Evolutionary conservation across 192 early-diverging fungal species (phyloP).

Genomic region (Coemansia sp.): DNA sequence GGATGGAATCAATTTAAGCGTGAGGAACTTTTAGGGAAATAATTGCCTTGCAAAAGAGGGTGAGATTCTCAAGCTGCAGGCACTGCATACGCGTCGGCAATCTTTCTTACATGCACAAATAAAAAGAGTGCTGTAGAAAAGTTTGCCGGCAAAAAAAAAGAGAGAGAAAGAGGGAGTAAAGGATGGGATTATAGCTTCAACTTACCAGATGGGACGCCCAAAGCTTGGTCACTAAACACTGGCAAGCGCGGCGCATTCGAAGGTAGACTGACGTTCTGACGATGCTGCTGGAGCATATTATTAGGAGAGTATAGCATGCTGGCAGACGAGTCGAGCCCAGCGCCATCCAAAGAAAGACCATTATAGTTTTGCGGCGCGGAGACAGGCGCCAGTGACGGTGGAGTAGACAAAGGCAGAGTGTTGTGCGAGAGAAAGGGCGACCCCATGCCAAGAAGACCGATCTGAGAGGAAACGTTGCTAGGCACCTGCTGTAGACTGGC

Average conservation of each 20-base stretch:
- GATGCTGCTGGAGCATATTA: not conserved
- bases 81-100: not conserved
- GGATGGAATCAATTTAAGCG: slow-evolving; percentile 7
- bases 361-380: no score
- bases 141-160: not conserved
- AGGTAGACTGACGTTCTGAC: slow-evolving; percentile 9
- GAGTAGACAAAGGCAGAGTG: not conserved
- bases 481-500: not conserved
- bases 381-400: no score
- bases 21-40: not conserved
- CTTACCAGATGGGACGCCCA: slow-evolving; percentile 31
- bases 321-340: slow-evolving; percentile 2
- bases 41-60: slow-evolving; percentile 10
- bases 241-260: slow-evolving; percentile 14
- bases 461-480: not conserved
- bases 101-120: not conserved
- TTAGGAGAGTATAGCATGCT: not conserved
- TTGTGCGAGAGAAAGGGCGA: not conserved
- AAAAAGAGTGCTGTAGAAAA: not conserved
- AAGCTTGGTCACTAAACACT: slow-evolving; percentile 17
- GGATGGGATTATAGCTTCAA: not conserved
- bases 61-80: not conserved
- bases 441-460: not conserved
- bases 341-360: no score
- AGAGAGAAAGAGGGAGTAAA: not conserved